Percentiles rank a stretch among this genome's conserved stretches.
Evolutionary conservation across 2,329 filamentous ascomycete species (phyloP).

Genomic region (Trichoderma endophyticum): DNA sequence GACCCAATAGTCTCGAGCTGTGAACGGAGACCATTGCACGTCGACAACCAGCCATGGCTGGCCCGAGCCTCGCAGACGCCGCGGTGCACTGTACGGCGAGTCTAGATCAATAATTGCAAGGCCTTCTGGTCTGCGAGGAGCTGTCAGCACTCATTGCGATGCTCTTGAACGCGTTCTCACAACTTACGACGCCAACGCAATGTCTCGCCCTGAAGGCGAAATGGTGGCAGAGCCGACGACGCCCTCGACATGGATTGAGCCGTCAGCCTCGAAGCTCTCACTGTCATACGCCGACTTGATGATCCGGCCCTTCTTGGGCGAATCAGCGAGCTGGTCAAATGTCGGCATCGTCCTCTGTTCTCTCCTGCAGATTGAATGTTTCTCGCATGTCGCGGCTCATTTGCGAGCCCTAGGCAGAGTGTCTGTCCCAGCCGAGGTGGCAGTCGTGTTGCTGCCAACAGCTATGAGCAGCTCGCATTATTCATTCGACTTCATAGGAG

Average conservation of each 20-base stretch:
- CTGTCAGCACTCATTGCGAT: constrained; percentile 1
- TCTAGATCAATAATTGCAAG: constrained; percentile 90
- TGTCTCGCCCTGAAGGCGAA: constrained; percentile 84
- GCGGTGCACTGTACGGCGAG: constrained; percentile 80
- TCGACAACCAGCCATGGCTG: constrained; percentile 94
- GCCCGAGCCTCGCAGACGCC: constrained; percentile 75
- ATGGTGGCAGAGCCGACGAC: constrained; percentile 87
- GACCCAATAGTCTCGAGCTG: constrained; percentile 85
- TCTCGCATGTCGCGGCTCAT: constrained; percentile 22
- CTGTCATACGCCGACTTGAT: constrained; percentile 75
- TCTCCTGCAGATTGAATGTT: constrained; percentile 22
- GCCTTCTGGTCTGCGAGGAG: constrained; percentile 63
- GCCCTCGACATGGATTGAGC: constrained; percentile 78
- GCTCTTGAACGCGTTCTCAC: neutral
- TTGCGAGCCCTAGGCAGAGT: neutral
- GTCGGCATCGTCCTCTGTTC: constrained; percentile 44
- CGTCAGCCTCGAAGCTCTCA: constrained; percentile 81
- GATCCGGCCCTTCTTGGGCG: constrained; percentile 54
- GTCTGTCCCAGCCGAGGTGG: neutral
- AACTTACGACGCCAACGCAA: constrained; percentile 76
- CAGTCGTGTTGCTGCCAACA: constrained; percentile 9
- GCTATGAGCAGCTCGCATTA: constrained; percentile 9
- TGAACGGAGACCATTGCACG: constrained; percentile 95
- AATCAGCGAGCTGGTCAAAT: constrained; percentile 44
- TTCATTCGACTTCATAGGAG: constrained; percentile 8